These are phyloP conservation scores for Achaetomium macrosporum DNA, from an alignment of 2,329 filamentous ascomycete genomes.

Conservation along the genomic window DNA sequence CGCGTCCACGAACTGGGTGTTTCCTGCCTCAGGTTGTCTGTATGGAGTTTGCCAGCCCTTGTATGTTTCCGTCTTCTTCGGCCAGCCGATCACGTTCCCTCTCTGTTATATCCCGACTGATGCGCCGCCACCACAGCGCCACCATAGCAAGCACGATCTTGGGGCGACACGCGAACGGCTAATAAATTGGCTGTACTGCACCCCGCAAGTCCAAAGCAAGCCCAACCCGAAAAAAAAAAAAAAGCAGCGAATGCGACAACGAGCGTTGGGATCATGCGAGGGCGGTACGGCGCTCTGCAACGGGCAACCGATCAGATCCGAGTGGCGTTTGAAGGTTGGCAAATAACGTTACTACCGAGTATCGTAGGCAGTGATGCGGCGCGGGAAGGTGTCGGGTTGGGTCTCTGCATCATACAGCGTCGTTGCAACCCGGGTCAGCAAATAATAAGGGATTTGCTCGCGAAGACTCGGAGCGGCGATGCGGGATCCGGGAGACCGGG, in stretches of 20 bases:
- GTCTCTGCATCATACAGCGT: conserved; percentile 13
- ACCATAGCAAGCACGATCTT: conserved; percentile 15
- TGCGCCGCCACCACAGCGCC: conserved; percentile 7
- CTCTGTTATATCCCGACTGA: conserved; percentile 13
- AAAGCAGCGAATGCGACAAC: background rate
- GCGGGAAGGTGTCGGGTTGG: background rate
- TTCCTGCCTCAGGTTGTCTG: background rate
- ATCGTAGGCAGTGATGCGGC: conserved; percentile 5
- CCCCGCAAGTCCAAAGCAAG: too few species aligned
- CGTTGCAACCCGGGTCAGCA: background rate
- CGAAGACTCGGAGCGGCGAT: background rate
- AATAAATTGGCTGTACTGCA: background rate
- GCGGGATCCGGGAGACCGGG: background rate
- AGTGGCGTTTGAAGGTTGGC: background rate
- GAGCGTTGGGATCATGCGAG: background rate
- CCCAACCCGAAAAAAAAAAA: too few species aligned
- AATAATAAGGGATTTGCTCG: background rate
- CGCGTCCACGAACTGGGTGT: background rate
- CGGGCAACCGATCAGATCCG: background rate
- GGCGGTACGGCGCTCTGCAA: background rate
- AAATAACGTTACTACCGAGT: background rate
- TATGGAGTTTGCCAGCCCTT: background rate
- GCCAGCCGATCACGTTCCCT: conserved; percentile 6
- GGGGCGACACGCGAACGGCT: background rate
- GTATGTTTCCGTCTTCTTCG: background rate